Evolutionary conservation across 2,329 filamentous ascomycete species (phyloP), one percentile per base, ranked within the genome.

Genomic region (Venturia aucupariae): DNA sequence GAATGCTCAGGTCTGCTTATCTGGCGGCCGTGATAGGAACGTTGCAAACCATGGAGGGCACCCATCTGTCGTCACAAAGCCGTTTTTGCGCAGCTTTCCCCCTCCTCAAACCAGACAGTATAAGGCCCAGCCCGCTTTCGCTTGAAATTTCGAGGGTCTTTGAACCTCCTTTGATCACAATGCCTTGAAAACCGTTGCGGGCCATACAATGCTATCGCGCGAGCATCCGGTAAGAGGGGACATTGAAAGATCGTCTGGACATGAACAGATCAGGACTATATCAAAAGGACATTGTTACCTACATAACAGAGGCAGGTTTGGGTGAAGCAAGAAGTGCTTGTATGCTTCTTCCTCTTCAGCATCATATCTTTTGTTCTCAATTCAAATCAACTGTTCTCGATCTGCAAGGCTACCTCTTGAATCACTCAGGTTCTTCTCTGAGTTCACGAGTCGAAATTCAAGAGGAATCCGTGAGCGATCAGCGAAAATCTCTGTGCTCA

Each of bases 151-250:
- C 1, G 10, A 17, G 22, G 1, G 46, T 51, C 46, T 51, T 51
- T 15, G 10, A 51, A 51, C 27, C 46, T 15, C 13, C 13, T 24
- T 27, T 27, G 22, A 51, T 27, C 46, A 51, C 24, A 4, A 24
- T 51, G 46, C 46, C 46, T 51, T 22, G 46, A 57, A 57, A 32
- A n/a, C 51, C 51, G 51, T 57, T 57, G 51, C 5, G 51, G 15
- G 51, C 51, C 51, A 57, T 35, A 57, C 15, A 35, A 8, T 57
- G 27, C 51, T 30, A 35, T 35, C 30, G 51, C 51, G 27, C 27
- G 11, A 35, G 51, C 15, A n/a, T 57, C 30, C 51, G 51, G 17
- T 6, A 57, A 27, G 51, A 57, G 51, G 51, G 51, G 51, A n/a
- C 13, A 35, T 35, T 32, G 19, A 35, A 8, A 32, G 51, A 57